Evolutionary conservation across 805 yeast species (phyloP).

Genomic region (Saccharomycopsis capsularis): DNA sequence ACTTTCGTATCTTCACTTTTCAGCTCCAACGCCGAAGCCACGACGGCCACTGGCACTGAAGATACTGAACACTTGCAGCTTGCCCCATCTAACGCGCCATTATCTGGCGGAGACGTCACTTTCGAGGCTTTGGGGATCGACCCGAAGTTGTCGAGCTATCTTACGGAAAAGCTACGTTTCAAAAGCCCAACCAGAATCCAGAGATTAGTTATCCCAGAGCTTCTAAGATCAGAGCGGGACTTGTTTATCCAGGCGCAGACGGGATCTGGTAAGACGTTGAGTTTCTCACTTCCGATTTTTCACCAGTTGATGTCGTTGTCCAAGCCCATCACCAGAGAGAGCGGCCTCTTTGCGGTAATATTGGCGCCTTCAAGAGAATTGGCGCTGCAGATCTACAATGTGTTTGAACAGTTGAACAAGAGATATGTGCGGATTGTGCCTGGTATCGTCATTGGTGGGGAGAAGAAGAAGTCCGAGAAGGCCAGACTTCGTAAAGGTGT

Average conservation of each 20-base stretch:
- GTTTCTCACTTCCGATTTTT: constrained; percentile 79
- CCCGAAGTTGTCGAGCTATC: constrained; percentile 43
- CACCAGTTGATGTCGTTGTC: constrained; percentile 57
- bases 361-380: constrained; percentile 93
- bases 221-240: constrained; percentile 46
- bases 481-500: constrained; percentile 94
- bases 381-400: constrained; percentile 82
- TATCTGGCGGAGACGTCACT: constrained; percentile 52
- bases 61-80: constrained; percentile 20
- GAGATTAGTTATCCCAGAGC: constrained; percentile 64
- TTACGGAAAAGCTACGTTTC: constrained; percentile 46
- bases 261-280: constrained; percentile 94
- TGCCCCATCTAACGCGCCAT: constrained; percentile 82
- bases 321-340: constrained; percentile 43
- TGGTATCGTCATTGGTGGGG: constrained; percentile 96
- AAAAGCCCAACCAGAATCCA: constrained; percentile 78
- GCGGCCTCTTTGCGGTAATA: constrained; percentile 85
- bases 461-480: constrained; percentile 93
- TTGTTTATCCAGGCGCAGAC: constrained; percentile 93
- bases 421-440: constrained; percentile 89
- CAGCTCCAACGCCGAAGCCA: constrained; percentile 55
- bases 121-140: constrained; percentile 69
- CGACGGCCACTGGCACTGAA: constrained; percentile 20
- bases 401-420: constrained; percentile 62
- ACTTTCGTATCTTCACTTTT: constrained; percentile 83